These are phyloP conservation scores for Talaromyces verruculosus DNA, from an alignment of 2,329 filamentous ascomycete genomes.

Conservation along the genomic window DNA sequence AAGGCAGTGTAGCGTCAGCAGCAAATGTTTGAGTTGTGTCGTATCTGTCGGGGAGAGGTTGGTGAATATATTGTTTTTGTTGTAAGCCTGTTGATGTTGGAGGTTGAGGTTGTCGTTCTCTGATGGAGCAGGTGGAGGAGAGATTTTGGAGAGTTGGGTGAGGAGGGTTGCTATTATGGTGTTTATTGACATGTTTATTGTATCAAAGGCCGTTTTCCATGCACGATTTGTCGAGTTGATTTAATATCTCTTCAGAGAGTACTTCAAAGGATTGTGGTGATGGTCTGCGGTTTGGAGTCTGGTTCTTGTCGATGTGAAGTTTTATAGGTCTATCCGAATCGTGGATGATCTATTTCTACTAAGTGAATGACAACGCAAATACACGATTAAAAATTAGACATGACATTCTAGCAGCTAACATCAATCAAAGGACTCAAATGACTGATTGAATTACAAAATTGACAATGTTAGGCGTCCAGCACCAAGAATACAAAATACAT, in stretches of 20 bases:
- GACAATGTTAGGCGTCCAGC: neutral
- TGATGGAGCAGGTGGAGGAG: neutral
- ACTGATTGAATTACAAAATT: neutral
- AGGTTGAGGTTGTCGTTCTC: slow-evolving; percentile 1
- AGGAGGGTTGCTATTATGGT: slow-evolving; percentile 17
- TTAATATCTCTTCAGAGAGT: too few species aligned
- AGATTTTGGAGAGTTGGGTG: slow-evolving; percentile 18
- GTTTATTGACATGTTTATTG: neutral
- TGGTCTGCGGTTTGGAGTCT: neutral
- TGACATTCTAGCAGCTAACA: neutral
- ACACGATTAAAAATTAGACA: neutral
- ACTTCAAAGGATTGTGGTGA: neutral
- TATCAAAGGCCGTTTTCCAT: neutral
- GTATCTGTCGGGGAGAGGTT: neutral
- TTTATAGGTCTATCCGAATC: neutral
- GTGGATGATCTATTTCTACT: neutral
- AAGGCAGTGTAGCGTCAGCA: slow-evolving; percentile 81
- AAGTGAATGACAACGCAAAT: neutral
- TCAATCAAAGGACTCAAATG: neutral
- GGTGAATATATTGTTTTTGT: slow-evolving; percentile 25
- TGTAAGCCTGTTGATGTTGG: slow-evolving; percentile 23
- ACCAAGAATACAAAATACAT: neutral
- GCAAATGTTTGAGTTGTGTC: slow-evolving; percentile 50
- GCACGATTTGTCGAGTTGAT: too few species aligned
- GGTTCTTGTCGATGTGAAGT: neutral